Base-by-base conservation (phyloP, 1,284 basidiomycete genomes). In the Xerocomus amazonicus region DNA sequence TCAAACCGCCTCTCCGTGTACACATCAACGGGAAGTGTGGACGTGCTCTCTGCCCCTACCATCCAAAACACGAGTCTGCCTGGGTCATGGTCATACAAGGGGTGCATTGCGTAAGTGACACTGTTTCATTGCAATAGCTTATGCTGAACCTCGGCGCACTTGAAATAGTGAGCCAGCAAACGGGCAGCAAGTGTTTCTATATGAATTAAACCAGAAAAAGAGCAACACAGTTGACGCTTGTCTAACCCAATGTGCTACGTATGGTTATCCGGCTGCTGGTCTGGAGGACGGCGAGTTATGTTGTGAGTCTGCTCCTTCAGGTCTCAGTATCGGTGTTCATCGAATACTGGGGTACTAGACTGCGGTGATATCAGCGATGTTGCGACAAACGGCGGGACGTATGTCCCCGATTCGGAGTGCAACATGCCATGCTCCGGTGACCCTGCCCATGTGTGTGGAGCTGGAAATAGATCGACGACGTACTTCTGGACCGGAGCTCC, bases 341-440 rank as follows among this genome's bases (percentile, higher is more conserved):
- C 19, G 17, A 19, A 14, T 44, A 42, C 26, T 52, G 46, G 9
- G 9, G 41, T 47, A 6, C 13, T 28, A 87, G 85, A 78, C 65
- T 89, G 86, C 48, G 87, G 87, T 49, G 86, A 89, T 59, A 59
- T 76, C 14, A 63, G 66, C 6, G 80, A 88, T 52, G 72, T 85
- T 8, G 51, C 70, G 1, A 55, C 57, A 6, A 75, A 73, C 19
- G 72, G 73, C 10, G 78, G 65, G 14, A 58, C 59, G 0, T 58
- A 73, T 44, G 77, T 76, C 2, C 58, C 70, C 4, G 79, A 78
- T 48, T 67, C 73, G 1, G 74, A 83, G 45, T 87, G 85, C 55
- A 72, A 68, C 28, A 68, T 76, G 37, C 68, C 81, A 27, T 89
- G 85, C 64, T 76, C 84, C 26, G 86, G 84, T 0, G 84, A 87